Evolutionary conservation across 2,329 filamentous ascomycete genomes (phyloP).

Genomic region (Penicillium aurantiogriseum): DNA sequence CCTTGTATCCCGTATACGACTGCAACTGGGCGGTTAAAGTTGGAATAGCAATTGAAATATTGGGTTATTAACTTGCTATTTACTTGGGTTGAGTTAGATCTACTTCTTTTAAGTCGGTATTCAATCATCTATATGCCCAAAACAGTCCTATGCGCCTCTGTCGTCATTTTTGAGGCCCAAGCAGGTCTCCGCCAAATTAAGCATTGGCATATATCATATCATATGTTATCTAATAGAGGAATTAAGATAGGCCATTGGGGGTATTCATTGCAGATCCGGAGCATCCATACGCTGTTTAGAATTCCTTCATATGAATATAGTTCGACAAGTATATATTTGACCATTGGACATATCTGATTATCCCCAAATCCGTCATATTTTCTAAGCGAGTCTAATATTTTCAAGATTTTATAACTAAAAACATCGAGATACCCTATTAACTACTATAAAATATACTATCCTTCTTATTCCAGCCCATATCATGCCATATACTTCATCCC

Average conservation of each 20-base stretch:
- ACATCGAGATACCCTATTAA: background rate
- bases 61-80: background rate
- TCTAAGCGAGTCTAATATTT: background rate
- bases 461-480: background rate
- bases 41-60: background rate
- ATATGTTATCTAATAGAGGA: too few relatives aligned
- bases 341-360: background rate
- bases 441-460: background rate
- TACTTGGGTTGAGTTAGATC: background rate
- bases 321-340: background rate
- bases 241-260: background rate
- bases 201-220: background rate
- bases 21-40: background rate
- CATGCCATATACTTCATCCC: background rate
- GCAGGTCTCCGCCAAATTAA: background rate
- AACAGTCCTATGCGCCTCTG: constrained; percentile 7
- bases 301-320: background rate
- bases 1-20: constrained; percentile 6
- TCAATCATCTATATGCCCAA: background rate
- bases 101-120: background rate
- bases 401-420: background rate
- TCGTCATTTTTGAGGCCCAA: constrained; percentile 11
- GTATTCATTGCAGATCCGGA: background rate
- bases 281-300: background rate
- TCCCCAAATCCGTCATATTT: background rate